These are phyloP conservation scores for Kwoniella sp. DNA, from an alignment of 768 basidiomycete genomes.

Conservation along the genomic window DNA sequence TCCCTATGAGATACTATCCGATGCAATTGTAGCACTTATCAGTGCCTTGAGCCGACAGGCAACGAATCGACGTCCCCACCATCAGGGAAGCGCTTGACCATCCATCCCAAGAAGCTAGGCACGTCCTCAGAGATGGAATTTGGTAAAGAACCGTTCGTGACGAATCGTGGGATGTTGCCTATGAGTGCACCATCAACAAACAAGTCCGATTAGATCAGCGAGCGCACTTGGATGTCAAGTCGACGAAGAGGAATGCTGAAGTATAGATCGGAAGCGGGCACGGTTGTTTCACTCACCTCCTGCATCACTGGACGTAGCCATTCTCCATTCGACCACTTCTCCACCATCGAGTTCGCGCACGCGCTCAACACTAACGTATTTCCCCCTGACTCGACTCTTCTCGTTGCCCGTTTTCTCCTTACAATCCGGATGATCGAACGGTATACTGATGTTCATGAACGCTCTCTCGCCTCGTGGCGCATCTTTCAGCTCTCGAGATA, in stretches of 20 bases:
- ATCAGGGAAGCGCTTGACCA: conserved; percentile 36
- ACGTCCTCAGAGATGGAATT: conserved; percentile 54
- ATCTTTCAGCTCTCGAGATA: conserved; percentile 33
- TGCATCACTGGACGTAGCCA: conserved; percentile 53
- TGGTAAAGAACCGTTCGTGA: conserved; percentile 51
- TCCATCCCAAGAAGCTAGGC: conserved; percentile 53
- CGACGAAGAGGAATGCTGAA: not conserved
- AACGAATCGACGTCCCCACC: conserved; percentile 11
- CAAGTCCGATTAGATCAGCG: not conserved
- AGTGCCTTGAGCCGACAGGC: not conserved
- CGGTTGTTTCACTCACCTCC: conserved; percentile 43
- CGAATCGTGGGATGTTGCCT: conserved; percentile 51
- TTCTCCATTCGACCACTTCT: conserved; percentile 50
- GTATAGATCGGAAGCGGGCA: not conserved
- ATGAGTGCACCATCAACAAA: not conserved
- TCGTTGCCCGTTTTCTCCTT: conserved; percentile 41
- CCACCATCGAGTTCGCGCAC: conserved; percentile 43
- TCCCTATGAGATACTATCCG: no score
- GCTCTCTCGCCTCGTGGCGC: conserved; percentile 32
- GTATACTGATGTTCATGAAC: conserved; percentile 54
- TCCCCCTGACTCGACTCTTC: conserved; percentile 43
- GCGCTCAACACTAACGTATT: conserved; percentile 53
- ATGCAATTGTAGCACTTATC: not conserved
- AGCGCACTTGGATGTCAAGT: not conserved
- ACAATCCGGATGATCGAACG: conserved; percentile 48